These are phyloP conservation scores for Spergularia azorica DNA, from an alignment of 179 eudicot genomes.

Conservation along the genomic window DNA sequence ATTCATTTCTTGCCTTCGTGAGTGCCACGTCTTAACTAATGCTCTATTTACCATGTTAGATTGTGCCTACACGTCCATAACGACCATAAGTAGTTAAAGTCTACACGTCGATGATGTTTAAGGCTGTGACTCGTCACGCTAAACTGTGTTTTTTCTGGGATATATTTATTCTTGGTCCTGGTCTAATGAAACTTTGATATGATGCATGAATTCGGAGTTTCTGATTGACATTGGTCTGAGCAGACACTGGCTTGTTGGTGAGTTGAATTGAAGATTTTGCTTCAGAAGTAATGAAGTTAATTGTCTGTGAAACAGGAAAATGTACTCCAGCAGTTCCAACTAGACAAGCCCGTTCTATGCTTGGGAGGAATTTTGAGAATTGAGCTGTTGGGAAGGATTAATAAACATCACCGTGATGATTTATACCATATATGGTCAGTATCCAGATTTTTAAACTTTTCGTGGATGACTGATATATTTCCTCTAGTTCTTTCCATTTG, in stretches of 20 bases:
- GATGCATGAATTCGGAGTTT: no score
- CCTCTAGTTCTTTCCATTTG: neutral
- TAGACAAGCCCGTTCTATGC: slow-evolving; percentile 14
- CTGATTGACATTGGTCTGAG: no score
- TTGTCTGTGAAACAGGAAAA: neutral
- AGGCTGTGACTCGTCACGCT: no score
- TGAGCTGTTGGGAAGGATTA: slow-evolving; percentile 18
- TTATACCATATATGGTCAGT: slow-evolving; percentile 10
- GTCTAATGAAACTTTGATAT: neutral
- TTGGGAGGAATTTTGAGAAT: slow-evolving; percentile 16
- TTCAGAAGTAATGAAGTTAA: neutral
- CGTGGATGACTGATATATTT: neutral
- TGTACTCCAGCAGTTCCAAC: slow-evolving; percentile 3
- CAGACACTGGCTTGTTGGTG: neutral
- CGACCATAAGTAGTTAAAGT: neutral
- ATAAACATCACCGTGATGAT: neutral
- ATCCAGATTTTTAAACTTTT: neutral
- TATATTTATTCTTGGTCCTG: no score
- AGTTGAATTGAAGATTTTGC: neutral
- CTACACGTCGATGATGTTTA: no score
- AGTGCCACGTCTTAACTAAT: neutral
- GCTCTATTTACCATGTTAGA: neutral
- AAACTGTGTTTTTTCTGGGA: no score
- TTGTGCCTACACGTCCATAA: neutral
- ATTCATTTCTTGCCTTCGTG: neutral